Base-by-base conservation (phyloP, 139 green algal species). In the Picochlorum costavermella region DNA sequence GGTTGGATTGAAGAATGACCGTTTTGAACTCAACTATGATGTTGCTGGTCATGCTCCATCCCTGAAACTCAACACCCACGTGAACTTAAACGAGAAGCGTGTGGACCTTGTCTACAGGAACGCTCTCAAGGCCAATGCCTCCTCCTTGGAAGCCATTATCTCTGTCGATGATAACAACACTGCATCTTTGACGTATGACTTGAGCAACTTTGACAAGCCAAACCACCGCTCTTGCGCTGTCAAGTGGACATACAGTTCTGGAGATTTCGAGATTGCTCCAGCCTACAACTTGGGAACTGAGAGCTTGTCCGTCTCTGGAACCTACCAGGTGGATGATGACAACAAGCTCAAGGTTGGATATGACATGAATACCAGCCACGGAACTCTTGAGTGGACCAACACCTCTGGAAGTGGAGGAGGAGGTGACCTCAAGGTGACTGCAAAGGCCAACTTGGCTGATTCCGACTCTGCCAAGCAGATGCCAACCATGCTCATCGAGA, bases 211-310 rank as follows among this genome's bases (percentile, higher is more conserved):
- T 12, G 20, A 51, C 46, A 65, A 43, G 20, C 70, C 60, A 45
- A 65, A 68, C 70, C 33, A 72, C 70, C 49, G 48, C 20, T 59
- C 63, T 50, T 44, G 33, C 17, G 50, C 44, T 6, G 29, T 72
- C 4, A 50, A 61, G 31, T 76, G 64, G 64, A 65, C 45, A 2
- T 64, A 76, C 58, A 23, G 20, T 65, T 33, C 33, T 26, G 53
- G 33, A 36, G 63, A 72, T 36, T 50, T 76, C 8, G 30, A 56
- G 29, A 45, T 76, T 40, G 50, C 58, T 45, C 70, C 70, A 43
- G 29, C 62, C 64, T 76, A 61, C 64, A 72, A 76, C 64, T 46
- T 76, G 28, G 70, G 57, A 40, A 72, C 64, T 28, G 70, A 76
- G 63, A 46, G 11, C 5, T 43, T 71, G 28, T 51, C 64, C 10